Percentiles rank a stretch among this genome's conserved stretches.
Evolutionary conservation across 371 early-diverging fungal species (phyloP).

Genomic region (Mucor lusitanicus): DNA sequence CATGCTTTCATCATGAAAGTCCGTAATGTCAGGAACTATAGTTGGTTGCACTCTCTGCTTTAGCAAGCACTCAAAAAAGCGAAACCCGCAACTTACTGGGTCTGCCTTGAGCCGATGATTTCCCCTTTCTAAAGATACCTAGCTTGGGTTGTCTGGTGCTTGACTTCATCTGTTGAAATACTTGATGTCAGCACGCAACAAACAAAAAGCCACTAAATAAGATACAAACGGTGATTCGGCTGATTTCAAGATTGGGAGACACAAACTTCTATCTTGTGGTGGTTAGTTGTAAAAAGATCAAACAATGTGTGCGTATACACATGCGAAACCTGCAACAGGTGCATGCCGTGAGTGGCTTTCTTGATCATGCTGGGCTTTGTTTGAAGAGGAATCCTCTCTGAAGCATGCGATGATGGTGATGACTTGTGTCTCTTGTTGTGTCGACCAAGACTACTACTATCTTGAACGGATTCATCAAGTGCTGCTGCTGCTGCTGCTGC

Average conservation of each 20-base stretch:
- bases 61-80: not conserved
- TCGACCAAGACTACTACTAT: too few relatives aligned
- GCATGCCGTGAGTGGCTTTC: conserved; percentile 10
- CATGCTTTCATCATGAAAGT: too few relatives aligned
- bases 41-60: not conserved
- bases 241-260: conserved; percentile 34
- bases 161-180: not conserved
- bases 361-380: not conserved
- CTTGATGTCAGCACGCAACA: too few relatives aligned
- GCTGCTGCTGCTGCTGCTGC: too few relatives aligned
- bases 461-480: too few relatives aligned
- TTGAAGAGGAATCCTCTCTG: not conserved
- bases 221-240: conserved; percentile 27
- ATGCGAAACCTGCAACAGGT: conserved; percentile 19
- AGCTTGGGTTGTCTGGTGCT: not conserved
- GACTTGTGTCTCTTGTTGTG: not conserved
- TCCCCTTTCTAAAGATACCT: conserved; percentile 40
- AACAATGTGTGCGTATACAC: not conserved
- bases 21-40: not conserved
- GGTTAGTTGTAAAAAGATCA: too few relatives aligned
- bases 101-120: conserved; percentile 33
- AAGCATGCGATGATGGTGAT: not conserved
- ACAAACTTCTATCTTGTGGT: conserved; percentile 24
- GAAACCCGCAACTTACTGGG: not conserved
- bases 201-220: too few relatives aligned